phyloP scores from a whole-genome alignment of 2,329 filamentous ascomycete species.

The Phialemoniopsis sp. region DNA sequence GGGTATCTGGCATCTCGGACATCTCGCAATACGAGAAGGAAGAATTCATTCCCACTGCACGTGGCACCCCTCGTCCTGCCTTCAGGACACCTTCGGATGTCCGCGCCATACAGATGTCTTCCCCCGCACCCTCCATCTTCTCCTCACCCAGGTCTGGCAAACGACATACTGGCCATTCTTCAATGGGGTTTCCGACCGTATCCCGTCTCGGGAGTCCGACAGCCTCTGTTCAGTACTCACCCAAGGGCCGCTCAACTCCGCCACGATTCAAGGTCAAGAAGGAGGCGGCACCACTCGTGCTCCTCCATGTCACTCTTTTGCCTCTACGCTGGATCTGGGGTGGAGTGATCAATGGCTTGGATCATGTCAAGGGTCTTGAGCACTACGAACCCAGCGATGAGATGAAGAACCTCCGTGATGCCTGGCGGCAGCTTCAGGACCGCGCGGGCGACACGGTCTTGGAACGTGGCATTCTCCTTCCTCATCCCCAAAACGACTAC shows the following conservation, averaged over 20 bases:
- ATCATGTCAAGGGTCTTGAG: constrained; percentile 18
- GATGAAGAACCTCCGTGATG: constrained; percentile 50
- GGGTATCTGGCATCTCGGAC: constrained; percentile 46
- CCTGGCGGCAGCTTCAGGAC: constrained; percentile 64
- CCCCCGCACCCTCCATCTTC: constrained; percentile 53
- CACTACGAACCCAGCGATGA: constrained; percentile 36
- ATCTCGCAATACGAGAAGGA: constrained; percentile 50
- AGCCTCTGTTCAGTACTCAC: constrained; percentile 46
- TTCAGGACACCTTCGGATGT: constrained; percentile 69
- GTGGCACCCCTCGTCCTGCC: constrained; percentile 55
- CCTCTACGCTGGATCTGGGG: constrained; percentile 66
- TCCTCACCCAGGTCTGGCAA: constrained; percentile 51
- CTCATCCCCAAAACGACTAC: constrained; percentile 76
- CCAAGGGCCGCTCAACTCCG: constrained; percentile 49
- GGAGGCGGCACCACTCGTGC: constrained; percentile 61
- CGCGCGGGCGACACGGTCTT: constrained; percentile 70
- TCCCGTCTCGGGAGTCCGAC: constrained; percentile 54
- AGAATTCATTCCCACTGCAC: constrained; percentile 48
- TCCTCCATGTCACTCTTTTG: constrained; percentile 74
- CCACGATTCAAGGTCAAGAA: constrained; percentile 52
- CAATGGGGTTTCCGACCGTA: constrained; percentile 35
- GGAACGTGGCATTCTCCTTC: constrained; percentile 68
- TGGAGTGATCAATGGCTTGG: constrained; percentile 42
- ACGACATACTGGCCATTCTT: constrained; percentile 23
- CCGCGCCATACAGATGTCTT: constrained; percentile 68